A percentile compares a stretch with the other conserved stretches of the same genome.
phyloP scores from a whole-genome alignment of 192 early-diverging fungal genomes.

The Mortierella hygrophila region DNA sequence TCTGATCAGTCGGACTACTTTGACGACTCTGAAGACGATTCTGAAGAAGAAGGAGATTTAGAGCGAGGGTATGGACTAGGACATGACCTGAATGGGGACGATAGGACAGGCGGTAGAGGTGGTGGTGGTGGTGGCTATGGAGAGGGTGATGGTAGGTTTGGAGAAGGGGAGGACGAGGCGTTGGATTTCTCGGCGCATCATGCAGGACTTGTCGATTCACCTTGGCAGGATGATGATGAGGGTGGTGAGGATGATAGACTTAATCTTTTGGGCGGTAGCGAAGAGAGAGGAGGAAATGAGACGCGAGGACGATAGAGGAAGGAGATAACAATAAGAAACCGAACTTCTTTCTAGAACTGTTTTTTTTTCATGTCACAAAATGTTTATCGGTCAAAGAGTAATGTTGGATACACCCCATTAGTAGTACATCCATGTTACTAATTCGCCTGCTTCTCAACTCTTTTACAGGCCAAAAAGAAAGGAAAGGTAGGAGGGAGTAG shows the following conservation, averaged over 20 bases:
- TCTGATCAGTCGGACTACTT: conserved; percentile 22
- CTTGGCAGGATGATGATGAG: conserved; percentile 28
- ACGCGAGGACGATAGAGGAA: background rate
- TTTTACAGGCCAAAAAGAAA: too few species aligned
- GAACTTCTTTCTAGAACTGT: too few species aligned
- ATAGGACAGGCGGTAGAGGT: background rate
- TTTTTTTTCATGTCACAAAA: too few species aligned
- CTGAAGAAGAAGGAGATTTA: background rate
- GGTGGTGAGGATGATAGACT: background rate
- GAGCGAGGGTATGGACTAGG: conserved; percentile 10
- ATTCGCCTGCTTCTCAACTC: too few species aligned
- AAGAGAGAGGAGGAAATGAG: background rate
- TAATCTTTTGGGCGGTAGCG: background rate
- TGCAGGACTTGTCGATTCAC: conserved; percentile 11
- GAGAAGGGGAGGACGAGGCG: conserved; percentile 10
- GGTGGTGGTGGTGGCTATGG: background rate
- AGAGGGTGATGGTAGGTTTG: background rate
- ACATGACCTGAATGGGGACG: background rate
- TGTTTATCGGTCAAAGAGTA: too few species aligned
- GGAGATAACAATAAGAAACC: background rate
- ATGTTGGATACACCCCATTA: too few species aligned
- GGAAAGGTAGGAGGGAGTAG: too few species aligned
- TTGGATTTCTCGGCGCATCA: conserved; percentile 47
- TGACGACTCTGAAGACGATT: conserved; percentile 21
- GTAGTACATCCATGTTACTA: too few species aligned